Conservation (phyloP, 129 eudicot genomes). For the Lonicera japonica region DNA sequence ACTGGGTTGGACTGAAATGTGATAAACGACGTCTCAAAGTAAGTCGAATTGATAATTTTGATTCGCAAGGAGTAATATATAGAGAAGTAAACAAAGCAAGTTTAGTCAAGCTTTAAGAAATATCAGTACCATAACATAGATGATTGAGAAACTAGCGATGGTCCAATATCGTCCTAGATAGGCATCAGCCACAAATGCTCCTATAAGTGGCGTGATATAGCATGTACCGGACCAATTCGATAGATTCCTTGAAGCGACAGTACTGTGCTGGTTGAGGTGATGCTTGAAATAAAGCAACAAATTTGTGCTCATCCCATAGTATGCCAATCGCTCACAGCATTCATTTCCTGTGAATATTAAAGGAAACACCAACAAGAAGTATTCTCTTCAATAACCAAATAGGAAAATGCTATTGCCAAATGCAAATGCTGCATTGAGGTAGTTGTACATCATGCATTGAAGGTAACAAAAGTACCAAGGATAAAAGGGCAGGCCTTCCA, state of each 20-base stretch:
- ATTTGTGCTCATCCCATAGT: conserved; percentile 68
- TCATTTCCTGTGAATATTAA: conserved; percentile 46
- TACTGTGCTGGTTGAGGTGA: conserved; percentile 45
- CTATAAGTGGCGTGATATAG: conserved; percentile 58
- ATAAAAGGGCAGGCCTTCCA: conserved; percentile 79
- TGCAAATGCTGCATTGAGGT: neutral
- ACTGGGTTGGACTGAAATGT: too few relatives aligned
- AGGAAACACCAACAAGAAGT: neutral
- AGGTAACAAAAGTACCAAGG: conserved; percentile 33
- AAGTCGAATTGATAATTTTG: too few relatives aligned
- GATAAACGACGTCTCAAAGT: too few relatives aligned
- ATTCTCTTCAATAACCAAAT: neutral
- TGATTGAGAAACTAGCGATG: conserved; percentile 55
- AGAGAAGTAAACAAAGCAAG: too few relatives aligned
- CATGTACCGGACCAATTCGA: conserved; percentile 73
- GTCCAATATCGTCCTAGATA: conserved; percentile 72
- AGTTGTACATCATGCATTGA: neutral
- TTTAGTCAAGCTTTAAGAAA: neutral
- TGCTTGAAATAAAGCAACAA: conserved; percentile 51
- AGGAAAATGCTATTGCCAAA: too few relatives aligned
- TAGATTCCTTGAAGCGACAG: conserved; percentile 52
- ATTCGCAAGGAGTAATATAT: too few relatives aligned
- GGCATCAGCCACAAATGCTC: conserved; percentile 80
- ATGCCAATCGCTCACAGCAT: conserved; percentile 76
- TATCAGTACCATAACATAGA: conserved; percentile 48